Conservation (phyloP, 2,329 filamentous ascomycete genomes). For the Colletotrichum sp. region DNA sequence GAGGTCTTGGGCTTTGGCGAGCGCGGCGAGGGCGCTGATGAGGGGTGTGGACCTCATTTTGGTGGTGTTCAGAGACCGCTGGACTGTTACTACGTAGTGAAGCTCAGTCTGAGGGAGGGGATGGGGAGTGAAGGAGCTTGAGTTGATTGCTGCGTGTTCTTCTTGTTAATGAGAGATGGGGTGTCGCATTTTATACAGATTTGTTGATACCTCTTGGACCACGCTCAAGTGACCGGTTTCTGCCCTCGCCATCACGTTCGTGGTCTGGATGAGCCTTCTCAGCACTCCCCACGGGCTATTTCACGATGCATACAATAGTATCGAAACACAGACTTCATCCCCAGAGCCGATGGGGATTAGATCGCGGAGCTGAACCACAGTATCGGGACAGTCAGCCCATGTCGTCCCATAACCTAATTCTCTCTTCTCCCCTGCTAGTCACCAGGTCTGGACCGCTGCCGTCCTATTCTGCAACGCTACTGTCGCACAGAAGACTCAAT, state of each 20-base stretch:
- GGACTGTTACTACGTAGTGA: accelerated
- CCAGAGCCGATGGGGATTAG: not conserved
- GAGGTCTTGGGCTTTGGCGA: not conserved
- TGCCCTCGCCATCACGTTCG: no score
- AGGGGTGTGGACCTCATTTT: not conserved
- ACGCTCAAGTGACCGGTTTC: accelerated
- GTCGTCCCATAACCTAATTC: not conserved
- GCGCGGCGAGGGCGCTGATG: not conserved
- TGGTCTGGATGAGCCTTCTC: not conserved
- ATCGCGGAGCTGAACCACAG: not conserved
- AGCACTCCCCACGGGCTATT: not conserved
- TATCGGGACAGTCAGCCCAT: not conserved
- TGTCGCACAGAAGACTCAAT: not conserved
- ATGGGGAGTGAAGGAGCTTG: no score
- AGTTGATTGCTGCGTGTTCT: not conserved
- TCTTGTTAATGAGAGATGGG: accelerated
- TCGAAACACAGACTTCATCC: not conserved
- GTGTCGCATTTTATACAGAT: not conserved
- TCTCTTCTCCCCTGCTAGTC: not conserved
- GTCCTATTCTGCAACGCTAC: not conserved
- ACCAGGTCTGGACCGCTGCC: not conserved
- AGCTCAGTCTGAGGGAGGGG: not conserved
- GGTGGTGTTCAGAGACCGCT: not conserved
- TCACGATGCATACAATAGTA: not conserved
- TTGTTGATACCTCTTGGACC: not conserved